Percentiles rank a stretch among this genome's conserved stretches.
Conservation (phyloP, 78 protist genomes). For the Dictyostelium capitatum region DNA sequence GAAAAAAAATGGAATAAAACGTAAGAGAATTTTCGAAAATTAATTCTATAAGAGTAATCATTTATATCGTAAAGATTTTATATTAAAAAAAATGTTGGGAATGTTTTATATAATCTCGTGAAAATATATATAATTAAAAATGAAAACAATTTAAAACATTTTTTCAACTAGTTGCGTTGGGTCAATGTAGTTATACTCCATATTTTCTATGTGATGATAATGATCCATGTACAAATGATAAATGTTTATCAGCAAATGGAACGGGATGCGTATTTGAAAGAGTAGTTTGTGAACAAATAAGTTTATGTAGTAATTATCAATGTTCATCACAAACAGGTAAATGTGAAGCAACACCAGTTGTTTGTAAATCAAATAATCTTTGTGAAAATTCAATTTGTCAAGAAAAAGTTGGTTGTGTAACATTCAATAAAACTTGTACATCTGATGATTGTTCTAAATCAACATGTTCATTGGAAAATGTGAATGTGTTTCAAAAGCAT, state of each 20-base stretch:
- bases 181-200: no score
- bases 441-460: constrained; percentile 31
- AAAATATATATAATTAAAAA: no score
- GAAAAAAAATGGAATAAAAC: no score
- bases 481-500: constrained; percentile 28
- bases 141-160: no score
- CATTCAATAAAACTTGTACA: constrained; percentile 16
- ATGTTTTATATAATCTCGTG: no score
- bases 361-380: neutral
- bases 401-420: constrained; percentile 48
- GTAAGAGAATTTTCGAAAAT: no score
- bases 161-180: no score
- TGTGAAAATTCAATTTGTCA: constrained; percentile 31
- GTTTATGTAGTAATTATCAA: neutral
- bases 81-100: no score
- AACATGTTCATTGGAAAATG: constrained; percentile 3
- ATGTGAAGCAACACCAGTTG: neutral
- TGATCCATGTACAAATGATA: constrained; percentile 58
- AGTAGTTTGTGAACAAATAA: constrained; percentile 1
- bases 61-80: no score
- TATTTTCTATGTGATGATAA: constrained; percentile 55
- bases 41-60: no score
- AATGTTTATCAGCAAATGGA: constrained; percentile 13
- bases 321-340: neutral
- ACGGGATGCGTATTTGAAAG: constrained; percentile 5